phyloP scores from a whole-genome alignment of 352 stramenopile genomes.

The Pythium graminicola region DNA sequence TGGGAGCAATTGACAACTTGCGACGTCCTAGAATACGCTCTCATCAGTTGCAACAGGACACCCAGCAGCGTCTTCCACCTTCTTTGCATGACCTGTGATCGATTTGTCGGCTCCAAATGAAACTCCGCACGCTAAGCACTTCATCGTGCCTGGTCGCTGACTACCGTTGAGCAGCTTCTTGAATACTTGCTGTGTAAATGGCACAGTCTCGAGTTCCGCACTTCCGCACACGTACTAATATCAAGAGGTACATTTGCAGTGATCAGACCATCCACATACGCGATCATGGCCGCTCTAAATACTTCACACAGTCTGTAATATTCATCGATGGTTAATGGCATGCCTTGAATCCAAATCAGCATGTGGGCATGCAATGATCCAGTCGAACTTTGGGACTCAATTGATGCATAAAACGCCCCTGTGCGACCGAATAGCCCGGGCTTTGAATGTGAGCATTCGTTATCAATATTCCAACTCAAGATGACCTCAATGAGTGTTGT shows the following conservation, averaged over 20 bases:
- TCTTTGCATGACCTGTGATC: background rate
- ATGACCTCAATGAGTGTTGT: background rate
- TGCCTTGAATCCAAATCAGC: background rate
- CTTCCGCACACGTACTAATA: background rate
- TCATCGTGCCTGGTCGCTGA: background rate
- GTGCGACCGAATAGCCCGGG: constrained; percentile 2
- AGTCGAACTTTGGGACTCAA: constrained; percentile 1
- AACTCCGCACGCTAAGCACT: background rate
- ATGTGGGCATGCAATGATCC: constrained; percentile 7
- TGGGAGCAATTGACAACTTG: background rate
- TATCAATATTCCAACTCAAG: background rate
- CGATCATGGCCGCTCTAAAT: background rate
- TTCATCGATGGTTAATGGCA: background rate
- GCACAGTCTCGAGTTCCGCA: background rate
- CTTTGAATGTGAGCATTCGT: background rate
- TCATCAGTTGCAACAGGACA: background rate
- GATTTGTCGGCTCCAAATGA: background rate
- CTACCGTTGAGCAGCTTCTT: background rate
- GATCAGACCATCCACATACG: background rate
- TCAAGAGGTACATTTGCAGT: background rate
- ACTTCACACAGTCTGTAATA: background rate
- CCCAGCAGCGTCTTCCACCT: background rate
- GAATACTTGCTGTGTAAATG: background rate
- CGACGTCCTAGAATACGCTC: background rate
- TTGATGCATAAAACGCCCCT: background rate